Percentiles rank a stretch among this genome's conserved stretches.
Evolutionary conservation across 371 early-diverging fungal species (phyloP).

Genomic region (Haplosporangium sp.): DNA sequence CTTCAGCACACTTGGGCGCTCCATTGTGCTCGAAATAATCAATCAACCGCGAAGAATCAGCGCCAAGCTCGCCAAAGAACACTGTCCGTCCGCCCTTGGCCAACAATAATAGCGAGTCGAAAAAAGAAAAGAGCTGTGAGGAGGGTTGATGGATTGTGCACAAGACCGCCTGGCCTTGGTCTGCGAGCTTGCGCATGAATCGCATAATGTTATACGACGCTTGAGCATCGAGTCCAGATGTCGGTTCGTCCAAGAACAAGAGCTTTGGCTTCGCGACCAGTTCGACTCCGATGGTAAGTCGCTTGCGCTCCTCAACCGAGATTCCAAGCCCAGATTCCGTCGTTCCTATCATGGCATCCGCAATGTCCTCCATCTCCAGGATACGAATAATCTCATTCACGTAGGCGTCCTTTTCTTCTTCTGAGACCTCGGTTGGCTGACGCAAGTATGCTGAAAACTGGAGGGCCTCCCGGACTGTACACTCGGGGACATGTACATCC

Average conservation of each 20-base stretch:
- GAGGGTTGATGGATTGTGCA: constrained; percentile 93
- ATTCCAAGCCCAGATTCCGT: constrained; percentile 62
- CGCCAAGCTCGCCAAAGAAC: constrained; percentile 83
- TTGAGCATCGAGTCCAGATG: constrained; percentile 78
- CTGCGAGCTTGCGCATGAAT: constrained; percentile 78
- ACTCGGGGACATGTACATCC: constrained; percentile 77
- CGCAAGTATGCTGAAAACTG: constrained; percentile 80
- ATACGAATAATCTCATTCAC: constrained; percentile 78
- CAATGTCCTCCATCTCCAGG: constrained; percentile 72
- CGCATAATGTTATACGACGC: constrained; percentile 78
- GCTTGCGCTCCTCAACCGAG: constrained; percentile 68
- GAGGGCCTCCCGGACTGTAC: constrained; percentile 71
- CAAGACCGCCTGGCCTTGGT: constrained; percentile 72
- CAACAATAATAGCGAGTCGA: constrained; percentile 82
- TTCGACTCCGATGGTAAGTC: constrained; percentile 71
- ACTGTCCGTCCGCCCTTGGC: constrained; percentile 84
- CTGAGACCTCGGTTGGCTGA: constrained; percentile 68
- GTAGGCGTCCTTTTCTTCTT: constrained; percentile 71
- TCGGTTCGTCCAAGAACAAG: constrained; percentile 90
- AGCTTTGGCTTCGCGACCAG: constrained; percentile 82
- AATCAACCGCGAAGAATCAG: constrained; percentile 62
- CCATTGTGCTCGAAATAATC: constrained; percentile 76
- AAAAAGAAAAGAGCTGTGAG: constrained; percentile 82
- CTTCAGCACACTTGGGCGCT: constrained; percentile 66
- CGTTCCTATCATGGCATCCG: constrained; percentile 69